These are phyloP conservation scores for Populus ilicifolia DNA, from an alignment of 345 rosid species.

Conservation along the genomic window DNA sequence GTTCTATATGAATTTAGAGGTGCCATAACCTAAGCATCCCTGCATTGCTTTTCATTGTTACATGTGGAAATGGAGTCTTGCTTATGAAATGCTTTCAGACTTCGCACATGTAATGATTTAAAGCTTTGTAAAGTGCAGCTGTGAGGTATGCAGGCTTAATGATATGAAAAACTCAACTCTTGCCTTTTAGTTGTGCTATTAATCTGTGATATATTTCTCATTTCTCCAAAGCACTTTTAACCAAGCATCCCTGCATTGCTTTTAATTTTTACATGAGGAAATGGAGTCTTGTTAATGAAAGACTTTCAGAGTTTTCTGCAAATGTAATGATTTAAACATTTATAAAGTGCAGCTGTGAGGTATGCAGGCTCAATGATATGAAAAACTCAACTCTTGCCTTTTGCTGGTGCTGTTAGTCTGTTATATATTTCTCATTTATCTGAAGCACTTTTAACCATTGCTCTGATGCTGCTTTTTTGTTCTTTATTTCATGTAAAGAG, in stretches of 20 bases:
- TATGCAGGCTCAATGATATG: neutral
- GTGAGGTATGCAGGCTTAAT: neutral
- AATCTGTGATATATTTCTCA: neutral
- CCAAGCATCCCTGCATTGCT: neutral
- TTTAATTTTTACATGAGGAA: neutral
- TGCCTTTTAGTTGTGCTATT: neutral
- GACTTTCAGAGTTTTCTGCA: neutral
- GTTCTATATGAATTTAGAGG: neutral
- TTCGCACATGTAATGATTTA: neutral
- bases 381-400: neutral
- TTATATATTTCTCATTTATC: neutral
- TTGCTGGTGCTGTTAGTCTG: neutral
- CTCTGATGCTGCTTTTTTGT: neutral
- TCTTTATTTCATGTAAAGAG: neutral
- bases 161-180: neutral
- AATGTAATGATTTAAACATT: neutral
- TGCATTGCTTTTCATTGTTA: neutral
- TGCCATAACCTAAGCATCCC: neutral
- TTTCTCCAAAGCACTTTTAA: neutral
- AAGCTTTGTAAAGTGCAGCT: neutral
- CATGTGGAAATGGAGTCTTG: neutral
- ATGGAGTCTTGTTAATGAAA: neutral
- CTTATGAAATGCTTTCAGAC: neutral
- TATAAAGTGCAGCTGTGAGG: neutral
- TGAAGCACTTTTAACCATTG: neutral